Percentiles rank a stretch among this genome's conserved stretches.
Conservation (phyloP, 305 asterid genomes). For the Fraxinus nigra region DNA sequence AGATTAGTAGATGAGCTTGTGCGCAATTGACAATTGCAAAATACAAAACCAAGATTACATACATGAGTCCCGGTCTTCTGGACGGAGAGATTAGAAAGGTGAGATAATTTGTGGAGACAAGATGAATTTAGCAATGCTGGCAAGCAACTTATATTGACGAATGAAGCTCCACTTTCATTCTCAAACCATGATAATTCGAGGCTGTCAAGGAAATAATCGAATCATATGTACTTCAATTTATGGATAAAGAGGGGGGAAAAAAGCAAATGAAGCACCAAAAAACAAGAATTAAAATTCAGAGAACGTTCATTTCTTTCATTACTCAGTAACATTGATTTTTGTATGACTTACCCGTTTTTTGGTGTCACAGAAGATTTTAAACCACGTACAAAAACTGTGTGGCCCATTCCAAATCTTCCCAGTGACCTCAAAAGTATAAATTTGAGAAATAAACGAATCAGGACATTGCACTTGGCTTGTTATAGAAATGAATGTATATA, state of each 20-base stretch:
- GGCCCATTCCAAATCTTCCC: conserved; percentile 75
- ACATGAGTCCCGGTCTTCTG: conserved; percentile 52
- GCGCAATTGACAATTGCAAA: neutral
- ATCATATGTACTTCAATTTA: neutral
- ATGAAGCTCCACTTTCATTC: conserved; percentile 54
- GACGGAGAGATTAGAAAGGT: conserved; percentile 56
- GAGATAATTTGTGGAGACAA: conserved; percentile 64
- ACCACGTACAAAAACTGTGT: conserved; percentile 71
- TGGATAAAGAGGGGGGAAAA: neutral
- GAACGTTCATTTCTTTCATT: neutral
- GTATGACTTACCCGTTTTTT: conserved; percentile 44
- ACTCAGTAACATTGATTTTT: neutral
- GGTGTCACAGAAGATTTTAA: conserved; percentile 58
- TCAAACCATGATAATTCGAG: conserved; percentile 80
- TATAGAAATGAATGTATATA: conserved; percentile 2
- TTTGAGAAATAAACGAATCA: conserved; percentile 2
- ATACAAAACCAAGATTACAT: conserved; percentile 30
- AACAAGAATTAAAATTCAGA: neutral
- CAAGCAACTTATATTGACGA: conserved; percentile 78
- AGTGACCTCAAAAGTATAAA: conserved; percentile 58
- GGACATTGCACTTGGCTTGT: conserved; percentile 8
- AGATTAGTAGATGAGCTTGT: neutral
- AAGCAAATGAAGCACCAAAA: neutral
- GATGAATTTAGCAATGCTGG: conserved; percentile 81
- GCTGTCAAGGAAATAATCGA: conserved; percentile 38